Percentiles rank a stretch among this genome's conserved stretches.
These are phyloP conservation scores for Acanthamoeba sp. DNA, from an alignment of 208 protist species.

Conservation along the genomic window DNA sequence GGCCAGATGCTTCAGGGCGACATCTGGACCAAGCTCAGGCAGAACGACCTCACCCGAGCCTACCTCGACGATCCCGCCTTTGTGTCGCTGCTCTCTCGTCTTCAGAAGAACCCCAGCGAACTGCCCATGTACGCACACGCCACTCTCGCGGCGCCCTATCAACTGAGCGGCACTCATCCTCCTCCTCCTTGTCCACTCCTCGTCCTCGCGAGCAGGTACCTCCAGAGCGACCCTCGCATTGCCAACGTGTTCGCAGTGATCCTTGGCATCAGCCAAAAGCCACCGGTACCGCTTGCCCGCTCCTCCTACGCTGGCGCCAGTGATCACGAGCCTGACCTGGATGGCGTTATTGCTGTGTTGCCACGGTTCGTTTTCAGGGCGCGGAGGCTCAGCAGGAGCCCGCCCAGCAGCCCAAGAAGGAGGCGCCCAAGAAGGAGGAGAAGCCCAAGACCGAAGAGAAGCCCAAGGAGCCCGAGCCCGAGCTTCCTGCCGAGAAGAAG, in stretches of 20 bases:
- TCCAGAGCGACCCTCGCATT: conserved; percentile 77
- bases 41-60: conserved; percentile 4
- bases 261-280: conserved; percentile 74
- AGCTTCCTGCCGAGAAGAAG: conserved; percentile 51
- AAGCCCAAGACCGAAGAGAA: conserved; percentile 56
- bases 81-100: conserved; percentile 36
- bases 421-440: conserved; percentile 54
- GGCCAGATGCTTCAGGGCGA: conserved; percentile 49
- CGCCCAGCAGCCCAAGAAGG: conserved; percentile 71
- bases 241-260: conserved; percentile 69
- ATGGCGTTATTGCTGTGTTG: too few species aligned
- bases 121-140: conserved; percentile 32
- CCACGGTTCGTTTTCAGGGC: background rate
- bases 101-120: conserved; percentile 66
- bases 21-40: conserved; percentile 73
- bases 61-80: conserved; percentile 76
- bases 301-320: too few species aligned
- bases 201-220: background rate
- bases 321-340: too few species aligned
- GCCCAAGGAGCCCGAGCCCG: conserved; percentile 66
- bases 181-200: too few species aligned
- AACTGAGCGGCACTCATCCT: too few species aligned
- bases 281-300: conserved; percentile 31
- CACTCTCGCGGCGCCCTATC: too few species aligned
- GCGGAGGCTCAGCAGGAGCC: conserved; percentile 8